phyloP scores from a whole-genome alignment of 805 yeast species.

The Barnettozyma siamensis region DNA sequence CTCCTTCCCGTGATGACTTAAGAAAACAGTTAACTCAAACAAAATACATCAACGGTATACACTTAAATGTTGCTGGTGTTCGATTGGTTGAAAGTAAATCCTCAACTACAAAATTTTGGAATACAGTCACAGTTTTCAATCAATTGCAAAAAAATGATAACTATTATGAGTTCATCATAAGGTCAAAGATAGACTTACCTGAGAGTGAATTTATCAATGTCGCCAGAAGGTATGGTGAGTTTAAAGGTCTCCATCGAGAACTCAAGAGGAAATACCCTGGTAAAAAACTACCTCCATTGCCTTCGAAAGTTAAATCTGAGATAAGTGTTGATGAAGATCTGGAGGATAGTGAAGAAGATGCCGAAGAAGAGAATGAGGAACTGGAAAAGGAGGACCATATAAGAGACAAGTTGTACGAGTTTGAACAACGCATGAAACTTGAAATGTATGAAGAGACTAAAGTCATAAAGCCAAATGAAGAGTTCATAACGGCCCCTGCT shows the following conservation, averaged over 20 bases:
- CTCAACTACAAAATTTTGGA: conserved; percentile 26
- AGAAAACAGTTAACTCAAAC: conserved; percentile 28
- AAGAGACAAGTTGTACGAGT: conserved; percentile 9
- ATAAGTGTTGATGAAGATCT: conserved; percentile 22
- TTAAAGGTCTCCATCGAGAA: conserved; percentile 48
- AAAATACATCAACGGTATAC: conserved; percentile 46
- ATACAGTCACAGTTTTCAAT: conserved; percentile 13
- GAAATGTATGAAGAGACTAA: conserved; percentile 1
- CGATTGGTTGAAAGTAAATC: conserved; percentile 27
- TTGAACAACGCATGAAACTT: conserved; percentile 7
- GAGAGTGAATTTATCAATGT: conserved; percentile 28
- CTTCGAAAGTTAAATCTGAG: conserved; percentile 43
- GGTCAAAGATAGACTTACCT: conserved; percentile 16
- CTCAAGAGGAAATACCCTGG: conserved; percentile 64
- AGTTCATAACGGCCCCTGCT: conserved; percentile 1
- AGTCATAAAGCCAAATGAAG: not conserved
- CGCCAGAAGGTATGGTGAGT: conserved; percentile 62
- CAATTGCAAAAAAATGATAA: conserved; percentile 20
- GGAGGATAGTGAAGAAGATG: conserved; percentile 18
- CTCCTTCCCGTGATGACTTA: conserved; percentile 36
- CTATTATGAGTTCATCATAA: conserved; percentile 21
- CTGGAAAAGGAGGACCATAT: conserved; percentile 17
- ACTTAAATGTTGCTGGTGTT: conserved; percentile 67
- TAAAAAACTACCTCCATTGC: conserved; percentile 52
- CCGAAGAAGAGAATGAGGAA: conserved; percentile 14